Base-by-base conservation (phyloP, 345 rosid species). In the Euphorbia tirucalli region DNA sequence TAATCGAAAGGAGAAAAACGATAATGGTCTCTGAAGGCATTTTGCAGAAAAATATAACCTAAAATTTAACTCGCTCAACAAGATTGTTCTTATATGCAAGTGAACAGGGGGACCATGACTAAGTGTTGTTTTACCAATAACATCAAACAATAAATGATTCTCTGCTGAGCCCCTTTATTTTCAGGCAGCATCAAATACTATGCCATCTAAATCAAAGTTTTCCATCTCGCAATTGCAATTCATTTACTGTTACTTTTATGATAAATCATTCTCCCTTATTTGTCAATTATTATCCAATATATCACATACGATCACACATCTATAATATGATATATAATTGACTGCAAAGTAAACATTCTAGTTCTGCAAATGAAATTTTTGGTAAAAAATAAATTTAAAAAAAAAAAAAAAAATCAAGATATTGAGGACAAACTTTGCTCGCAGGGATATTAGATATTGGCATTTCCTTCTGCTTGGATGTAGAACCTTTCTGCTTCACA, bases 391-490 rank as follows among this genome's bases (percentile, higher is more conserved):
- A n/a, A n/a, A n/a, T n/a, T n/a, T n/a, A 13, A 8, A 18, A 46
- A 46, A 19, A 9, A 54, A 69, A 13, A 35, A 35, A 35, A 35
- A 35, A 35, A 9, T 48, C 58, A 70, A 66, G 60, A 55, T 44
- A 32, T 31, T 62, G 32, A 8, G 50, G 46, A 83, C 80, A 63
- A 64, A 80, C 81, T 56, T 76, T 61, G 56, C 71, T 69, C 41
- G 68, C 31, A 60, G 73, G 69, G 30, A 1, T 27, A 43, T 3
- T 11, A 48, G 24, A 28, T 35, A 7, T 25, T 21, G 7, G 0
- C 24, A 48, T 62, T 71, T 72, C 65, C 73, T 69, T 70, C 67
- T 19, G 67, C 65, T 73, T 60, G 41, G 75, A 22, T 5, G 11
- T 44, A 49, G 32, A 13, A 35, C 57, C 72, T 56, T 65, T 67